Percentiles rank a stretch among this genome's conserved stretches.
These are phyloP conservation scores for Aspergillus sp. DNA, from an alignment of 2,329 filamentous ascomycete genomes.

Conservation along the genomic window DNA sequence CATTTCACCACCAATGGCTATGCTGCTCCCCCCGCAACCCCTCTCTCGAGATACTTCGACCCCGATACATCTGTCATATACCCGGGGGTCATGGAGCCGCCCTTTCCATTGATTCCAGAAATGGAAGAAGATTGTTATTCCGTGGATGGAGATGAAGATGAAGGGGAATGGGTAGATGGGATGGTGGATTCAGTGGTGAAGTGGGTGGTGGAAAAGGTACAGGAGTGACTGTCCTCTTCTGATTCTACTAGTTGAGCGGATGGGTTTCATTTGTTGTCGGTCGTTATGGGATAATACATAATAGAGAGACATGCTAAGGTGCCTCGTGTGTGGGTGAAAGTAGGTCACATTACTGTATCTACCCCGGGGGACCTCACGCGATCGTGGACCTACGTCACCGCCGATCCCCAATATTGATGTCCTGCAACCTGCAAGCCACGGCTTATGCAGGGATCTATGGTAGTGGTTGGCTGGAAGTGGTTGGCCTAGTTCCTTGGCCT, in stretches of 20 bases:
- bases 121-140: constrained; percentile 8
- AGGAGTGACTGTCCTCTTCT: not conserved
- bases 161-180: not conserved
- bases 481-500: not conserved
- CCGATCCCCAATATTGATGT: not conserved
- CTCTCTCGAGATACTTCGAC: constrained; percentile 25
- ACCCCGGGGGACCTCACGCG: not conserved
- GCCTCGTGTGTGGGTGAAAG: too few species aligned
- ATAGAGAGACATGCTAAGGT: too few species aligned
- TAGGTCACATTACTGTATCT: not conserved
- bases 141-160: not conserved
- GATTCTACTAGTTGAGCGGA: too few species aligned
- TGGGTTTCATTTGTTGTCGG: too few species aligned
- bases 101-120: constrained; percentile 6
- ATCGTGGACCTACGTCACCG: not conserved
- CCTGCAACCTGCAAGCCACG: not conserved
- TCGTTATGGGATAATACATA: too few species aligned
- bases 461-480: not conserved
- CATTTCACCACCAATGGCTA: not conserved
- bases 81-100: constrained; percentile 12
- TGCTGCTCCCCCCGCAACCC: not conserved
- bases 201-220: not conserved
- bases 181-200: constrained; percentile 2
- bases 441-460: not conserved
- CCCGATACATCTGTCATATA: constrained; percentile 17